These are phyloP conservation scores for Penicillium sp. DNA, from an alignment of 2,329 filamentous ascomycete species.

Conservation along the genomic window DNA sequence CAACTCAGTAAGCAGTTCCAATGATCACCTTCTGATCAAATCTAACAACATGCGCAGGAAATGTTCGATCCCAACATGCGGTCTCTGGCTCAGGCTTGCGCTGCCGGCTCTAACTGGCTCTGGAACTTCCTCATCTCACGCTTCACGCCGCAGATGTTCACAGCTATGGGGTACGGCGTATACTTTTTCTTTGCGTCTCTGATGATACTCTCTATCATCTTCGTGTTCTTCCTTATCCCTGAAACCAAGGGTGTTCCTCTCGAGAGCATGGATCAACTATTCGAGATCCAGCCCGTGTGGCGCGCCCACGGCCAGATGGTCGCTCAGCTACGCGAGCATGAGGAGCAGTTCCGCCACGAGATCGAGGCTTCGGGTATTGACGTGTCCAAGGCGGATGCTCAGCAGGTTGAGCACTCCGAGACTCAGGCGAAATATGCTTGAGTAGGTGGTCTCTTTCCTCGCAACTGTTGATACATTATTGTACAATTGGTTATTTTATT, in stretches of 20 bases:
- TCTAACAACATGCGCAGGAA: constrained; percentile 39
- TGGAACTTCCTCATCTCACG: constrained; percentile 40
- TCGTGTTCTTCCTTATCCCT: constrained; percentile 59
- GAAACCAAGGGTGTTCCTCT: constrained; percentile 64
- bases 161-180: constrained; percentile 53
- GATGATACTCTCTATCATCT: constrained; percentile 56
- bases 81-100: constrained; percentile 68
- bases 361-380: constrained; percentile 21
- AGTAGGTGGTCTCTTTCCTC: not conserved
- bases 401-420: constrained; percentile 19
- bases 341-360: constrained; percentile 33
- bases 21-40: not conserved
- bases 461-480: not conserved
- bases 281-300: constrained; percentile 42
- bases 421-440: constrained; percentile 16
- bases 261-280: constrained; percentile 61
- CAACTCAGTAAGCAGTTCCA: constrained; percentile 48
- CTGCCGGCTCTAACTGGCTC: constrained; percentile 44
- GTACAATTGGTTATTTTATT: not conserved
- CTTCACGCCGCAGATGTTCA: constrained; percentile 45
- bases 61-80: constrained; percentile 71
- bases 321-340: constrained; percentile 33
- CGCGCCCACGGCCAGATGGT: constrained; percentile 36
- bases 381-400: constrained; percentile 12
- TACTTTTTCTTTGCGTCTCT: constrained; percentile 65